Conservation (phyloP, 352 stramenopile species). For the Pythium aquatile region DNA sequence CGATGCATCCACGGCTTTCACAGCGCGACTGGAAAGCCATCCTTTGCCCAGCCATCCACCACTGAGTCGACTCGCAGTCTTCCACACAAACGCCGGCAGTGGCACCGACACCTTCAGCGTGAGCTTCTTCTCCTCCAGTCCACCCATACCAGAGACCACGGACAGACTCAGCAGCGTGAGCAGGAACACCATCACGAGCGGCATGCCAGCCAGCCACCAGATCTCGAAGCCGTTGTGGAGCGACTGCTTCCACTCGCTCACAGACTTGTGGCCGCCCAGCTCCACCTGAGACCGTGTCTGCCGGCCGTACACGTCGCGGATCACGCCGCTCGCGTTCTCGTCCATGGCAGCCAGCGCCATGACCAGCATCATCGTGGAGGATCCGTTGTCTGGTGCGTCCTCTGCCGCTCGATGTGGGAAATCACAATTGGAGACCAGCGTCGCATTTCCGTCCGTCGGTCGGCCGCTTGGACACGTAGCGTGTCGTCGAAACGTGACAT, state of each 20-base stretch:
- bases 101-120: slow-evolving; percentile 27
- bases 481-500: slow-evolving; percentile 1
- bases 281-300: slow-evolving; percentile 58
- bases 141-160: slow-evolving; percentile 53
- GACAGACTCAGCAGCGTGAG: slow-evolving; percentile 76
- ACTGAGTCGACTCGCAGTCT: slow-evolving; percentile 5
- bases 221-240: slow-evolving; percentile 87
- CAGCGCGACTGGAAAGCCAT: not conserved
- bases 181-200: slow-evolving; percentile 65
- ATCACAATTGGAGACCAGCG: slow-evolving; percentile 1
- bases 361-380: slow-evolving; percentile 18
- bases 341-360: slow-evolving; percentile 44
- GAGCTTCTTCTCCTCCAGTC: slow-evolving; percentile 44
- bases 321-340: slow-evolving; percentile 64
- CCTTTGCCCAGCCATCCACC: slow-evolving; percentile 13
- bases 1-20: not conserved
- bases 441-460: slow-evolving; percentile 2
- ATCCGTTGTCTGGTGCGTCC: not conserved
- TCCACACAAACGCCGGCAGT: slow-evolving; percentile 19
- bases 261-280: slow-evolving; percentile 22
- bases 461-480: slow-evolving; percentile 9
- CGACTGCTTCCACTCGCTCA: slow-evolving; percentile 39
- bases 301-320: slow-evolving; percentile 51
- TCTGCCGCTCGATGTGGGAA: slow-evolving; percentile 2
- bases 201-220: slow-evolving; percentile 84